These are phyloP conservation scores for Tuber calosporum DNA, from an alignment of 495 filamentous ascomycete species.

Conservation along the genomic window DNA sequence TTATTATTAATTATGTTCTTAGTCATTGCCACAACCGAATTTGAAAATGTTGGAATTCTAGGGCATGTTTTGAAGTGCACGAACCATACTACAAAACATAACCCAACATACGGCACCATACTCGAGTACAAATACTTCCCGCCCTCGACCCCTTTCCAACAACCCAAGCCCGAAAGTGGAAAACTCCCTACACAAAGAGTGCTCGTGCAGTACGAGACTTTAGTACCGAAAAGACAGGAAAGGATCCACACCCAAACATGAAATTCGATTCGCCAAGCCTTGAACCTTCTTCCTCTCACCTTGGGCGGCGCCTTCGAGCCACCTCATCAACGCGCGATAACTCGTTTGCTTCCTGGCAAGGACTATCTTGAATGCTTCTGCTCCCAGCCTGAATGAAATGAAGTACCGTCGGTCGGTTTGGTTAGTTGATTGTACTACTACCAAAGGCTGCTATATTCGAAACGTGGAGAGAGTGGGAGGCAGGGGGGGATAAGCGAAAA, in stretches of 20 bases:
- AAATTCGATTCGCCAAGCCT: conserved; percentile 15
- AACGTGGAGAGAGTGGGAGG: background rate
- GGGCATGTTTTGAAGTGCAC: no score
- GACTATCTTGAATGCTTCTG: conserved; percentile 59
- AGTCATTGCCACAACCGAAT: no score
- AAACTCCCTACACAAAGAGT: background rate
- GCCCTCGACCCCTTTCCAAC: background rate
- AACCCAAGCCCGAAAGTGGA: background rate
- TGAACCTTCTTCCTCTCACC: conserved; percentile 11
- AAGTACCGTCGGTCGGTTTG: background rate
- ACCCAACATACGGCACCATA: background rate
- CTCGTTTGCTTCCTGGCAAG: conserved; percentile 61
- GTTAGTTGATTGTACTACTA: background rate
- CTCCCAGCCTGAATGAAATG: conserved; percentile 50
- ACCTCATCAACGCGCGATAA: conserved; percentile 54
- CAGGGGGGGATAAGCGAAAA: conserved; percentile 10
- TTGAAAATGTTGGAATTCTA: no score
- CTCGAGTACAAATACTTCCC: background rate
- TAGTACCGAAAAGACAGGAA: conserved; percentile 28
- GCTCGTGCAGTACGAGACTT: background rate
- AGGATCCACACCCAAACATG: conserved; percentile 18
- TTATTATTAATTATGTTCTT: no score
- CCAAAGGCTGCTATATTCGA: background rate
- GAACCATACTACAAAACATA: background rate
- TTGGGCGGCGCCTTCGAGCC: conserved; percentile 47